phyloP scores from a whole-genome alignment of 2,329 filamentous ascomycete genomes.

The Cordyceps sp. region DNA sequence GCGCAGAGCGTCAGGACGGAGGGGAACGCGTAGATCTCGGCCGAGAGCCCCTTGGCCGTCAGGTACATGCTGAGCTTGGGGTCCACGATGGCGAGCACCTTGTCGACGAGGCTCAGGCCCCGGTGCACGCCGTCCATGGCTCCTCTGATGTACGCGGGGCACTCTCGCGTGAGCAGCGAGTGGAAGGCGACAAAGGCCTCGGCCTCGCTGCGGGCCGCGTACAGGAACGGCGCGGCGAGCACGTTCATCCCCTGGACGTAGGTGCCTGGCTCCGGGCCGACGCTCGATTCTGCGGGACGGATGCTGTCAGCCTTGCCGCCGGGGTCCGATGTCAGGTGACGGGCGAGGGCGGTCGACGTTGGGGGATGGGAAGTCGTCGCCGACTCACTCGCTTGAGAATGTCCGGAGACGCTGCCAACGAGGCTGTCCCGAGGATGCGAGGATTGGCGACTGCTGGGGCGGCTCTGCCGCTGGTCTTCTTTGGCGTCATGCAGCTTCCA shows the following conservation, averaged over 20 bases:
- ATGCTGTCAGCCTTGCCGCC: conserved; percentile 29
- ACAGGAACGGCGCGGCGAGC: conserved; percentile 85
- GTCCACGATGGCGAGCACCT: conserved; percentile 81
- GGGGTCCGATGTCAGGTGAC: not conserved
- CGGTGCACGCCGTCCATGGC: conserved; percentile 96
- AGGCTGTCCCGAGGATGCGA: conserved; percentile 15
- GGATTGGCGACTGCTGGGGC: conserved; percentile 20
- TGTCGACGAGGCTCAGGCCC: conserved; percentile 80
- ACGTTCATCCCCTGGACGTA: conserved; percentile 99
- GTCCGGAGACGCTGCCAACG: conserved; percentile 16
- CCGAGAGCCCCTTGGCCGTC: conserved; percentile 71
- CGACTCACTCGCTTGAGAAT: conserved; percentile 22
- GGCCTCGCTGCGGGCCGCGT: conserved; percentile 83
- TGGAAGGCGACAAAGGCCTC: conserved; percentile 90
- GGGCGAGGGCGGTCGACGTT: not conserved
- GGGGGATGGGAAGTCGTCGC: not conserved
- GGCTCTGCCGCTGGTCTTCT: conserved; percentile 26
- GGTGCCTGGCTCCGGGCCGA: conserved; percentile 51
- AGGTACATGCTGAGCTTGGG: conserved; percentile 74
- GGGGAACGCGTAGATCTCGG: conserved; percentile 91
- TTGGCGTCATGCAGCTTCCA: conserved; percentile 81
- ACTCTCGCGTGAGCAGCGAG: conserved; percentile 71
- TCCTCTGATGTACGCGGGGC: conserved; percentile 83
- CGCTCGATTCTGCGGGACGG: conserved; percentile 32
- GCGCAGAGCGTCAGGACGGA: conserved; percentile 89